Base-by-base conservation (phyloP, 768 basidiomycete genomes). In the Trametes maxima region DNA sequence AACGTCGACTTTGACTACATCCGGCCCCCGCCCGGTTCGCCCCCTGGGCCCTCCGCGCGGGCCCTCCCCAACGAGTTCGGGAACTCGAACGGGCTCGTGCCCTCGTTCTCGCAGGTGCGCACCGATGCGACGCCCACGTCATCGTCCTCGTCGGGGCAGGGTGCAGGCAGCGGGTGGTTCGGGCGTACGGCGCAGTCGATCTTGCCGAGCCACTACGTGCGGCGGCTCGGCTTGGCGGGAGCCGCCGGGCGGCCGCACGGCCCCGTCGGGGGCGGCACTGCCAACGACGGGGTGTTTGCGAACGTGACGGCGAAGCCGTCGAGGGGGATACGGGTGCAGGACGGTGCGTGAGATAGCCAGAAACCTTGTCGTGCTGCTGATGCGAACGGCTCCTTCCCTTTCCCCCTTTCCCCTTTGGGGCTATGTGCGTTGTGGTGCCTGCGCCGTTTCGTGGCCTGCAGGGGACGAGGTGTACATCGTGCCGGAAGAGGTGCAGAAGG, bases 291-390 rank as follows among this genome's bases (percentile, higher is more conserved):
- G 17, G 95, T 98, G 21, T 98, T 98, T 74, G 90, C 87, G 35
- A 98, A 98, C 73, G 85, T 98, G n/a, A 87, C 86, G 42, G 96
- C 96, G 16, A 96, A 97, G 69, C 89, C 89, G 1, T 78, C 85
- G 44, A 70, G 76, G 17, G 89, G 89, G 21, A 69, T 80, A 25
- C 78, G 79, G 49, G 72, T 88, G 22, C 85, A 83, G 68, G 82
- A 88, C 64, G 89, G 89, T 87, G 54, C 54, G 79, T 70, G 42
- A 21, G 68, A 2, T 47, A 65, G 39, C 60, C 28, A n/a, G n/a
- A n/a, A 24, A 50, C 36, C 33, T 40, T 54, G 25, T 54, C 42
- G 16, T 12, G n/a, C 44, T 14, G 19, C 35, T 48, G 45, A 39
- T 37, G 13, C 21, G n/a, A 28, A 8, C 56, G 25, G 4, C 19